These are phyloP conservation scores for Amanita polypyramis DNA, from an alignment of 768 basidiomycete genomes.

Conservation along the genomic window DNA sequence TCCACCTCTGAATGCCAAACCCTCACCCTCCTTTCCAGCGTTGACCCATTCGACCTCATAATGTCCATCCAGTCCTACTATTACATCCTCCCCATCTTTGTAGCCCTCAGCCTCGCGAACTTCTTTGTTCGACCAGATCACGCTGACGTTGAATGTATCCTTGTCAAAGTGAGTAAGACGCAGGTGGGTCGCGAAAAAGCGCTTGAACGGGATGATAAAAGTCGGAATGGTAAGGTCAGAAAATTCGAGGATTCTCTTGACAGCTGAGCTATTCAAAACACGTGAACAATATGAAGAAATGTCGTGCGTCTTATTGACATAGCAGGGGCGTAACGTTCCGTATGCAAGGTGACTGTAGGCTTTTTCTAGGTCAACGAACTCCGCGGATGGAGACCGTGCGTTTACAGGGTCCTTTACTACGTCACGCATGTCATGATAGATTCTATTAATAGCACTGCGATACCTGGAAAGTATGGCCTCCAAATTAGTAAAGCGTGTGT, in stretches of 20 bases:
- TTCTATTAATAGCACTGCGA: conserved; percentile 15
- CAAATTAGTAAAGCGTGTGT: no score
- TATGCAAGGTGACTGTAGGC: no score
- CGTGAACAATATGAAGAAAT: conserved; percentile 12
- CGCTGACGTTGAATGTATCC: conserved; percentile 27
- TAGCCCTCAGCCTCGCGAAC: conserved; percentile 19
- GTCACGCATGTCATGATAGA: conserved; percentile 12
- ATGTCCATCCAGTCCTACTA: conserved; percentile 24
- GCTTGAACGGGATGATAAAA: no score
- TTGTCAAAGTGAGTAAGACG: conserved; percentile 26
- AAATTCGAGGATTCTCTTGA: conserved; percentile 20
- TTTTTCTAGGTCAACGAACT: conserved; percentile 15
- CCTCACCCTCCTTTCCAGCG: conserved; percentile 20
- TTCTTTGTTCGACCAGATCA: conserved; percentile 26
- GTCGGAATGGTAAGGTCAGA: no score
- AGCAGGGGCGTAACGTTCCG: conserved; percentile 25
- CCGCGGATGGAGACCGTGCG: conserved; percentile 14
- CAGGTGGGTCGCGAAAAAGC: conserved; percentile 14
- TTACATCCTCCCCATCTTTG: conserved; percentile 20
- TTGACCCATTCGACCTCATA: conserved; percentile 31
- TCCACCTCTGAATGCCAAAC: conserved; percentile 25
- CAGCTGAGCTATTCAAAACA: conserved; percentile 15
- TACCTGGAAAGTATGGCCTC: no score
- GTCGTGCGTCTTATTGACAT: conserved; percentile 11
- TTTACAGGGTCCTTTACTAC: conserved; percentile 17